Base-by-base conservation (phyloP, 495 filamentous ascomycete genomes). In the Echria macrotheca region DNA sequence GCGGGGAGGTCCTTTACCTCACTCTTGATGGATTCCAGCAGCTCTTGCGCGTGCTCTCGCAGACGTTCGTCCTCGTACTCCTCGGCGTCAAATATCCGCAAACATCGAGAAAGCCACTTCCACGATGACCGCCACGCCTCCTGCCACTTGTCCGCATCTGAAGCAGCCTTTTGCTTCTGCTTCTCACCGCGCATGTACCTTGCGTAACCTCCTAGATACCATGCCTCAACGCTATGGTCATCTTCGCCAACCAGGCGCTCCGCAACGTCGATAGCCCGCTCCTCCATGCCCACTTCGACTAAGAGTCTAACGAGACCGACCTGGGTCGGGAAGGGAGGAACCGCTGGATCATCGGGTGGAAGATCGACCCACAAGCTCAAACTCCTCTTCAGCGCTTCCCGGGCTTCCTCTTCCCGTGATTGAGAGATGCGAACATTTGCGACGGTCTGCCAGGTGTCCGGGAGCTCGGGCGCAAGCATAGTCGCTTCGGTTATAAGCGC, bases 121-220 rank as follows among this genome's bases (percentile, higher is more conserved):
- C 79, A 67, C 49, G 81, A 77, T 1, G 77, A 76, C 28, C 72
- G 74, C 75, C 79, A 77, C 14, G 69, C 62, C 1, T 64, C 64
- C 46, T 71, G 72, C 54, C 66, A 71, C 50, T 65, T 65, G 41
- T 75, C 69, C 29, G 59, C 69, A n/a, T 63, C 63, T 32, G 38
- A 38, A 18, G 32, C 52, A 43, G 61, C 55, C 5, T 11, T 36
- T 57, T 61, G 45, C 66, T 75, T 68, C 60, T 77, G 58, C 70
- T 84, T 89, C 64, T 86, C 81, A 0, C 86, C 89, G 47, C 85
- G 69, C 46, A 93, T 73, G 59, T 87, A 86, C 49, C 89, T 74
- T 47, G 86, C 86, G 86, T 91, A 99, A 8, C 94, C 94, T 25
- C 94, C 91, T 2, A 97, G 73, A 69, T 99, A 99, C 90, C 89